phyloP scores from a whole-genome alignment of 306 rosid species.

The Arachis hypogaea region DNA sequence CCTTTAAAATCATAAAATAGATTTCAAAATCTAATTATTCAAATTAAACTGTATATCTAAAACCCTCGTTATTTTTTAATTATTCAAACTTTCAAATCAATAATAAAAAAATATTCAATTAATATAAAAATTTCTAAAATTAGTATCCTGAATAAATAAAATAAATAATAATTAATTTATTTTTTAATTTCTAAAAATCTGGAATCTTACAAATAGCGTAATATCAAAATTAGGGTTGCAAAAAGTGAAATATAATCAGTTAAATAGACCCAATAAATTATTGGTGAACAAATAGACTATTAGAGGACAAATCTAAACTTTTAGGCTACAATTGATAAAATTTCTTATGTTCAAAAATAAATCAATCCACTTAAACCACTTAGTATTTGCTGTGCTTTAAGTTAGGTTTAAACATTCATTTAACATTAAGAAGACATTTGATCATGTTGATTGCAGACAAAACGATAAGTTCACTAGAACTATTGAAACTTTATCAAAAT shows the following conservation, averaged over 20 bases:
- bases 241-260: neutral
- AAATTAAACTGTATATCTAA: too few relatives aligned
- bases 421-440: constrained; percentile 5
- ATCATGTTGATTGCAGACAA: neutral
- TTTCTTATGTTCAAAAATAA: neutral
- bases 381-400: constrained; percentile 3
- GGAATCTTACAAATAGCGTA: too few relatives aligned
- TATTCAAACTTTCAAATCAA: too few relatives aligned
- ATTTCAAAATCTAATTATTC: too few relatives aligned
- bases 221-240: neutral
- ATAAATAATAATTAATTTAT: too few relatives aligned
- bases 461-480: constrained; percentile 11
- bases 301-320: neutral
- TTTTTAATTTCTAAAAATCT: too few relatives aligned
- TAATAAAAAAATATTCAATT: too few relatives aligned
- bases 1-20: too few relatives aligned
- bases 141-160: too few relatives aligned
- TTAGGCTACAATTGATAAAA: constrained; percentile 27
- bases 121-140: too few relatives aligned
- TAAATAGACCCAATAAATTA: neutral
- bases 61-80: too few relatives aligned
- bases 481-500: constrained; percentile 28
- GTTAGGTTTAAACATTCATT: constrained; percentile 1
- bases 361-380: constrained; percentile 14
- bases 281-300: neutral